phyloP scores from a whole-genome alignment of 2,329 filamentous ascomycete genomes.

The Volutella citrinella region DNA sequence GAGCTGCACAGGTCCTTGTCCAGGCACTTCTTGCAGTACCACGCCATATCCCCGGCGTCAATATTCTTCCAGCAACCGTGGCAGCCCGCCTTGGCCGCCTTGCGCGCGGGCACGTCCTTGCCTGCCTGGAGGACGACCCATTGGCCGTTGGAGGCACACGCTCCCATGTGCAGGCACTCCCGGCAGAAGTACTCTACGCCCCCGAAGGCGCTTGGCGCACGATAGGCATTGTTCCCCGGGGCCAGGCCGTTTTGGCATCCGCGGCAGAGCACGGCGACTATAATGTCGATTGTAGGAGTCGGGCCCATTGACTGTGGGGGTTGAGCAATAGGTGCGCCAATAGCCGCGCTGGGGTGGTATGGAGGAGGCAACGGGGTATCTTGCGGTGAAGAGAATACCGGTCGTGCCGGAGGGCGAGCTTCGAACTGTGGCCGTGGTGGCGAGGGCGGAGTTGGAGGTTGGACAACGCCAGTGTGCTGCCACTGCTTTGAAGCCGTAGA shows the following conservation, averaged over 20 bases:
- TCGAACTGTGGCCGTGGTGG: background rate
- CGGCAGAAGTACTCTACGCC: constrained; percentile 1
- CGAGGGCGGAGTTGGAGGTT: background rate
- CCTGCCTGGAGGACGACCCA: constrained; percentile 1
- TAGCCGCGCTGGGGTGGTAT: background rate
- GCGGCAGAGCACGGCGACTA: constrained; percentile 3
- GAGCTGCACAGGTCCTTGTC: constrained; percentile 15
- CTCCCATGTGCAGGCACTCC: background rate
- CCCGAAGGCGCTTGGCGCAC: background rate
- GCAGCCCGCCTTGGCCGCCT: constrained; percentile 6
- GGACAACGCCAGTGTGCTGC: background rate
- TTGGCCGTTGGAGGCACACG: background rate
- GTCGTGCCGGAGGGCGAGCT: too few relatives aligned
- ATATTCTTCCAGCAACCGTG: constrained; percentile 12
- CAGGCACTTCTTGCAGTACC: constrained; percentile 18
- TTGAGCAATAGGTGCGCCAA: too few relatives aligned
- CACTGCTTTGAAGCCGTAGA: background rate
- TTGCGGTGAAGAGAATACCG: background rate
- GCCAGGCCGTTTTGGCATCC: constrained; percentile 5
- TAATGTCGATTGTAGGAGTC: constrained; percentile 5
- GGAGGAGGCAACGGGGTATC: background rate
- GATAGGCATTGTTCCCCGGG: constrained; percentile 4
- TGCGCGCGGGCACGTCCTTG: constrained; percentile 3
- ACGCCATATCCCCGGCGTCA: constrained; percentile 11
- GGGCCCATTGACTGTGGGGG: too few relatives aligned